phyloP scores from a whole-genome alignment of 2,329 filamentous ascomycete species.

The Cytospora chrysosperma region DNA sequence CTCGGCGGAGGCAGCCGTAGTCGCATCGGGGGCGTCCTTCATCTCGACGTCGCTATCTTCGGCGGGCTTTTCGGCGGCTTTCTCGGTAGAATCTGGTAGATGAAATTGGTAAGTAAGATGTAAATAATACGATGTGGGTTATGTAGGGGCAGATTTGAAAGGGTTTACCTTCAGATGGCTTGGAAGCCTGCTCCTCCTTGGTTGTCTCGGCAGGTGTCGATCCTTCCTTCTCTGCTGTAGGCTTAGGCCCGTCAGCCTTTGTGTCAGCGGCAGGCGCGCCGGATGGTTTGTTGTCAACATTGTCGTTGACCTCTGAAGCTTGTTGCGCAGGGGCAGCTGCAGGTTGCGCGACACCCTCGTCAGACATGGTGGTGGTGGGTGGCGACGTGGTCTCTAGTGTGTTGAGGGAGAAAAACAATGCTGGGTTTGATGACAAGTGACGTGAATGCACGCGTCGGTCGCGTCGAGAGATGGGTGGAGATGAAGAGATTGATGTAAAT shows the following conservation, averaged over 20 bases:
- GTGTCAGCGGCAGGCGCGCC: constrained; percentile 20
- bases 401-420: constrained; percentile 20
- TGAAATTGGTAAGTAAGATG: neutral
- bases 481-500: constrained; percentile 19
- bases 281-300: constrained; percentile 12
- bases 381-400: constrained; percentile 31
- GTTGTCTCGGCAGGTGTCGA: constrained; percentile 14
- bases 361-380: constrained; percentile 29
- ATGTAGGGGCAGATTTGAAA: neutral
- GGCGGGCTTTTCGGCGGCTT: constrained; percentile 33
- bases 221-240: constrained; percentile 14
- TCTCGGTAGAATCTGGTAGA: constrained; percentile 32
- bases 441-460: constrained; percentile 26
- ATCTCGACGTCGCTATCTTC: constrained; percentile 59
- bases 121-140: constrained; percentile 21
- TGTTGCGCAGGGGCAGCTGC: constrained; percentile 24
- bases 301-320: constrained; percentile 9
- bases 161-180: constrained; percentile 28
- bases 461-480: constrained; percentile 22
- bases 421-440: constrained; percentile 9
- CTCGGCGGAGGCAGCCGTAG: constrained; percentile 30
- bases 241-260: constrained; percentile 20
- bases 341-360: constrained; percentile 27
- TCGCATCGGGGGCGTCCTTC: constrained; percentile 66
- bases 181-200: constrained; percentile 23